These are phyloP conservation scores for Protoeuglena noctilucae DNA, from an alignment of 139 green algal species.

Conservation along the genomic window DNA sequence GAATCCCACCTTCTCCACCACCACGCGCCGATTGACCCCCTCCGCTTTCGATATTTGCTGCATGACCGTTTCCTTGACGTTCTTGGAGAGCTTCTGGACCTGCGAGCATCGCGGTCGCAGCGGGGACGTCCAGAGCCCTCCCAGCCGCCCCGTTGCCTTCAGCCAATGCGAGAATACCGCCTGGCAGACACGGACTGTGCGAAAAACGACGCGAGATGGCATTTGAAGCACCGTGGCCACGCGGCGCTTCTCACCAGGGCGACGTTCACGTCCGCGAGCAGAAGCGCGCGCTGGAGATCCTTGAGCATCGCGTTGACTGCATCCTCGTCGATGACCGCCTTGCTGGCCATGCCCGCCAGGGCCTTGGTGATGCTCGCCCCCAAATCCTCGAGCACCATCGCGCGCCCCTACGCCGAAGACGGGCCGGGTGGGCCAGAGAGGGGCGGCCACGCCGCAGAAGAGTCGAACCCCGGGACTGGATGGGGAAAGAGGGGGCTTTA, in stretches of 20 bases:
- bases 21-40: neutral
- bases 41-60: neutral
- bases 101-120: slow-evolving; percentile 30
- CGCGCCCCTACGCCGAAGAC: slow-evolving; percentile 19
- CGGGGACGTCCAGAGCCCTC: slow-evolving; percentile 26
- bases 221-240: slow-evolving; percentile 8
- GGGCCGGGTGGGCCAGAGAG: too few relatives aligned
- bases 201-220: slow-evolving; percentile 22
- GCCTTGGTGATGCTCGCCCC: slow-evolving; percentile 66
- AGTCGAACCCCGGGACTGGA: too few relatives aligned
- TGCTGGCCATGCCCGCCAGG: slow-evolving; percentile 47
- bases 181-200: slow-evolving; percentile 52
- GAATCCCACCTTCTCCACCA: too few relatives aligned
- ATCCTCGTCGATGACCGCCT: slow-evolving; percentile 74
- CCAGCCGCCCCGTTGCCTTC: slow-evolving; percentile 76
- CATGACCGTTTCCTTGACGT: neutral
- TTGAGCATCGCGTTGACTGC: slow-evolving; percentile 83
- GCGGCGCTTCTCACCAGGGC: slow-evolving; percentile 31
- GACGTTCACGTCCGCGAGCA: slow-evolving; percentile 85
- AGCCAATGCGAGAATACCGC: slow-evolving; percentile 58
- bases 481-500: too few relatives aligned
- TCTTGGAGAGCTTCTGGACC: slow-evolving; percentile 11
- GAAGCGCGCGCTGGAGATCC: slow-evolving; percentile 77
- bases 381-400: slow-evolving; percentile 90
- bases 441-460: too few relatives aligned